These are phyloP conservation scores for Jaapia argillacea DNA, from an alignment of 768 basidiomycete species.

Conservation along the genomic window DNA sequence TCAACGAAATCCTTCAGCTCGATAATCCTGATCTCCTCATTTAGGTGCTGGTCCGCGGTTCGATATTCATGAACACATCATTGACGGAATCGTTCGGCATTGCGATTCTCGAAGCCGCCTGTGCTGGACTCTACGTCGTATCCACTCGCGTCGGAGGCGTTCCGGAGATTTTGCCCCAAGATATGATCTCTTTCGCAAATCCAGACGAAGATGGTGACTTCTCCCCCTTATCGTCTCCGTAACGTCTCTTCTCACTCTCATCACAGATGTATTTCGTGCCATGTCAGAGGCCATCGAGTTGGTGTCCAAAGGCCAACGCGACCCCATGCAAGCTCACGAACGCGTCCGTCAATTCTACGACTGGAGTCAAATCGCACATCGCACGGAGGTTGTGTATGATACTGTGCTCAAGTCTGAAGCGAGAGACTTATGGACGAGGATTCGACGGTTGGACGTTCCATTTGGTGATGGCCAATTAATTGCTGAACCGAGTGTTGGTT, in stretches of 20 bases:
- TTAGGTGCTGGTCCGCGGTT: slow-evolving; percentile 77
- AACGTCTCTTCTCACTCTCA: slow-evolving; percentile 26
- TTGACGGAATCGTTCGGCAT: slow-evolving; percentile 96
- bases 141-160: slow-evolving; percentile 92
- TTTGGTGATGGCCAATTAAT: neutral
- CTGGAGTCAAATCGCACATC: slow-evolving; percentile 70
- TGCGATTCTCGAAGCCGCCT: slow-evolving; percentile 95
- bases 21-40: neutral
- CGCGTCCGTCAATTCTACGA: slow-evolving; percentile 78
- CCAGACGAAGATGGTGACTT: slow-evolving; percentile 85
- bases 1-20: neutral
- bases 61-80: slow-evolving; percentile 92
- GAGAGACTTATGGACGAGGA: slow-evolving; percentile 67
- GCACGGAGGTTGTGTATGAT: slow-evolving; percentile 80
- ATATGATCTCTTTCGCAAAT: slow-evolving; percentile 92
- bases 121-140: slow-evolving; percentile 89
- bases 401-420: slow-evolving; percentile 50
- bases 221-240: neutral
- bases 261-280: slow-evolving; percentile 46
- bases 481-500: neutral
- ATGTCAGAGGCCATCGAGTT: slow-evolving; percentile 72
- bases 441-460: slow-evolving; percentile 47
- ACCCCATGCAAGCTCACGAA: slow-evolving; percentile 71
- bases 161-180: slow-evolving; percentile 86
- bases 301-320: slow-evolving; percentile 52